Evolutionary conservation across 2,329 filamentous ascomycete species (phyloP), one percentile per base, ranked within the genome.

Genomic region (Fusarium sp.): DNA sequence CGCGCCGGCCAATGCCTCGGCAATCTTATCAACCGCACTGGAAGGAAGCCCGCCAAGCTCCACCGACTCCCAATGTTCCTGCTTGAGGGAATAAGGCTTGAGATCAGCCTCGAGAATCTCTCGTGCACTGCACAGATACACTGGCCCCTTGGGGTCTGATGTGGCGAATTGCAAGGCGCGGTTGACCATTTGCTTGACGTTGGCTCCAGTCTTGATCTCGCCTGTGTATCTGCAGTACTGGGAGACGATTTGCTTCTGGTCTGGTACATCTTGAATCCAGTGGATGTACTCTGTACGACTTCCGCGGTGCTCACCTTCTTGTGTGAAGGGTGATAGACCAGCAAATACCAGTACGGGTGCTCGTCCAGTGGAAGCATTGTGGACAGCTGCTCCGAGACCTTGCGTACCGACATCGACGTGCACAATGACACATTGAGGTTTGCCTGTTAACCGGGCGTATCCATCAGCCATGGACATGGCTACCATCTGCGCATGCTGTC

Each of bases 81-180:
- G 91, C 19, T 90, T 83, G 7, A 97, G 79, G 2, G 82, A 77
- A 74, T 93, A 94, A 0, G 90, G 90, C 69, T 88, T 83, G 41
- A 97, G 90, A 41, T 96, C 93, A 73, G 94, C 90, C 76, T 96
- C 92, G 88, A 97, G 92, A 1, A 93, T 88, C 78, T 97, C 93
- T 67, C 93, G 84, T 2, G 92, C 90, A 2, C 91, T 92, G 56
- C 86, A 88, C 6, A 97, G 81, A 71, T 97, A 96, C 1, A 94
- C 92, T 0, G 93, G 93, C 0, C 93, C 93, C 65, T 90, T 86
- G 0, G 93, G 93, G 53, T 90, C 90, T 28, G 89, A 92, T 47
- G 82, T 91, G 0, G 93, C 92, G 74, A 96, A 96, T 71, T 93
- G 92, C 56, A 97, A 78, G 0, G 93, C 93, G 2, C 93, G 89